Conservation (phyloP, 2,329 filamentous ascomycete species). For the Septoria petroselini region DNA sequence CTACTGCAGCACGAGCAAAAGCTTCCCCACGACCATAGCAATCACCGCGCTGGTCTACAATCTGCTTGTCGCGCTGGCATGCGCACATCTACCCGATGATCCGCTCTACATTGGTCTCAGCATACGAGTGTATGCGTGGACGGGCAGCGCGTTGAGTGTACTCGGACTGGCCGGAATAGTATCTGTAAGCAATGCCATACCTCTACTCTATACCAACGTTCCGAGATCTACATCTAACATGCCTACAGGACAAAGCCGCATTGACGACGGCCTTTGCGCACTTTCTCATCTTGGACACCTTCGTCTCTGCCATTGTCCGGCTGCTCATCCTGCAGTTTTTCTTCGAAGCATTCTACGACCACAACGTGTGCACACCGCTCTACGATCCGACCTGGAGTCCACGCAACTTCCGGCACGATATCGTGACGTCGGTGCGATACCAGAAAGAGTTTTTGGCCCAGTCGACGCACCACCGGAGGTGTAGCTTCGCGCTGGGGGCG, state of each 20-base stretch:
- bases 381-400: slow-evolving; percentile 25
- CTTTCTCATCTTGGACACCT: slow-evolving; percentile 31
- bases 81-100: slow-evolving; percentile 31
- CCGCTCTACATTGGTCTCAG: slow-evolving; percentile 30
- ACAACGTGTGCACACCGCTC: slow-evolving; percentile 26
- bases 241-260: slow-evolving; percentile 23
- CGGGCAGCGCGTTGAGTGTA: slow-evolving; percentile 27
- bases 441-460: slow-evolving; percentile 26
- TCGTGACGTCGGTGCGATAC: slow-evolving; percentile 26
- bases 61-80: slow-evolving; percentile 27
- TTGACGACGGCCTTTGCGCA: slow-evolving; percentile 29
- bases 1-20: slow-evolving; percentile 7
- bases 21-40: slow-evolving; percentile 27
- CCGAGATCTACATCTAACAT: not conserved
- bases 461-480: slow-evolving; percentile 20
- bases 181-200: slow-evolving; percentile 19
- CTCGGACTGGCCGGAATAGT: slow-evolving; percentile 29
- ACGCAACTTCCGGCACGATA: slow-evolving; percentile 25
- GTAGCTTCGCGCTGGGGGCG: slow-evolving; percentile 24
- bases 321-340: slow-evolving; percentile 29
- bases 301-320: slow-evolving; percentile 28
- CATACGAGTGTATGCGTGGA: slow-evolving; percentile 32
- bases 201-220: not conserved
- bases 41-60: slow-evolving; percentile 29
- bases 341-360: slow-evolving; percentile 27